Percentiles rank a stretch among this genome's conserved stretches.
Conservation (phyloP, 306 rosid species). For the Pachyrhizus erosus region DNA sequence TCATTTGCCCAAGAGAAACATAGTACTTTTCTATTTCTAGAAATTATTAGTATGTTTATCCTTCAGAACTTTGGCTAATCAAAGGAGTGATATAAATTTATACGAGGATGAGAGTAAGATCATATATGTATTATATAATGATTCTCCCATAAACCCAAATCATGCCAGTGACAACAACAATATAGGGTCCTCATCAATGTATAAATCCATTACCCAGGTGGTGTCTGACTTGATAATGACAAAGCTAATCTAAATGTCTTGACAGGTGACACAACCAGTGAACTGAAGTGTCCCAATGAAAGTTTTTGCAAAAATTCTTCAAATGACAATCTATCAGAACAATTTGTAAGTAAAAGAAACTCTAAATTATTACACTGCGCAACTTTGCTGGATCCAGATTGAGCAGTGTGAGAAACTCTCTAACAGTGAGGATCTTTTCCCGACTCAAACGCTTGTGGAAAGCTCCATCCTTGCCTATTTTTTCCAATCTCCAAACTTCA, state of each 20-base stretch:
- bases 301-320: slow-evolving; percentile 20
- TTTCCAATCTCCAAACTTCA: slow-evolving; percentile 98
- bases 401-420: slow-evolving; percentile 87
- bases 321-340: slow-evolving; percentile 16
- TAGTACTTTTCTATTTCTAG: slow-evolving; percentile 21
- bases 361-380: slow-evolving; percentile 69
- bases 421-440: slow-evolving; percentile 71
- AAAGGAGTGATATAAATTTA: neutral
- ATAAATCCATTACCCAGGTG: slow-evolving; percentile 14
- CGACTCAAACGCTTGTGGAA: slow-evolving; percentile 88
- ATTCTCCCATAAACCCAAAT: neutral
- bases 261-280: neutral
- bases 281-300: neutral
- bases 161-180: slow-evolving; percentile 13
- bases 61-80: slow-evolving; percentile 6
- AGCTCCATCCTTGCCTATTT: slow-evolving; percentile 98
- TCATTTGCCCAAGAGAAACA: slow-evolving; percentile 37
- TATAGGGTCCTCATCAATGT: neutral
- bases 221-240: slow-evolving; percentile 22
- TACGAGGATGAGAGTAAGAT: slow-evolving; percentile 8
- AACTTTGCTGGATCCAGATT: slow-evolving; percentile 76
- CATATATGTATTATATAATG: neutral
- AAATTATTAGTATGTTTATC: slow-evolving; percentile 17
- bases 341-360: neutral
- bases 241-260: slow-evolving; percentile 29